These are phyloP conservation scores for Avena eriantha DNA, from an alignment of 176 grass and related monocot genomes.

Conservation along the genomic window DNA sequence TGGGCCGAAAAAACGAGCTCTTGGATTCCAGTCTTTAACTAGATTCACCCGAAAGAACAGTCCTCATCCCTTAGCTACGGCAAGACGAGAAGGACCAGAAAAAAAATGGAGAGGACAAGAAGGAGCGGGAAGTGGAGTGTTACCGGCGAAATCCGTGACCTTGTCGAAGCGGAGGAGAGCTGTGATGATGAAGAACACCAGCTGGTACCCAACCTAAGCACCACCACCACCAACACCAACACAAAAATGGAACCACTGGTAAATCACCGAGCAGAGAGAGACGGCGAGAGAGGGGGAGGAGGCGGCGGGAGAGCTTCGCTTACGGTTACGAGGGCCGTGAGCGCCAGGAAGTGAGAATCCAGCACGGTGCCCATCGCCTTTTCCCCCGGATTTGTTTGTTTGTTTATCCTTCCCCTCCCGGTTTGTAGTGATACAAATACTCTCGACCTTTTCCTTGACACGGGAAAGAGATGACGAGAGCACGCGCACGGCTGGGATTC, in stretches of 20 bases:
- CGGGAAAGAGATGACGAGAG: not conserved
- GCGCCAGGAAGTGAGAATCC: slow-evolving; percentile 90
- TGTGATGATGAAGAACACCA: slow-evolving; percentile 90
- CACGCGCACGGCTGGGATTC: not conserved
- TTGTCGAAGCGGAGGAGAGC: slow-evolving; percentile 92
- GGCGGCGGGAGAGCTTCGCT: not conserved
- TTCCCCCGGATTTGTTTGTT: not conserved
- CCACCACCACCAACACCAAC: not conserved
- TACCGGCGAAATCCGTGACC: slow-evolving; percentile 98
- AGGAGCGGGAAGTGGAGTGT: not conserved
- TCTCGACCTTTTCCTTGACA: too few species aligned
- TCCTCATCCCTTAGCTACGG: too few species aligned
- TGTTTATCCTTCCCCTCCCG: not conserved
- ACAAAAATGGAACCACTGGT: not conserved
- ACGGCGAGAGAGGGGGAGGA: not conserved
- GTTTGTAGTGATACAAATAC: not conserved
- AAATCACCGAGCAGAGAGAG: not conserved
- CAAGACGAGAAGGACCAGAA: too few species aligned
- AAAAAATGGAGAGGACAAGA: too few species aligned
- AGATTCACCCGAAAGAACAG: too few species aligned
- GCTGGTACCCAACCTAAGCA: slow-evolving; percentile 84
- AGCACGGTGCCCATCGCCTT: slow-evolving; percentile 75
- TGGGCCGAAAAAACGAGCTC: not conserved
- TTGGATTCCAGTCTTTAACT: not conserved
- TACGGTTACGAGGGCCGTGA: slow-evolving; percentile 95